Percentiles rank a stretch among this genome's conserved stretches.
Evolutionary conservation across 306 rosid genomes (phyloP).

Genomic region (Acacia melanoxylon): DNA sequence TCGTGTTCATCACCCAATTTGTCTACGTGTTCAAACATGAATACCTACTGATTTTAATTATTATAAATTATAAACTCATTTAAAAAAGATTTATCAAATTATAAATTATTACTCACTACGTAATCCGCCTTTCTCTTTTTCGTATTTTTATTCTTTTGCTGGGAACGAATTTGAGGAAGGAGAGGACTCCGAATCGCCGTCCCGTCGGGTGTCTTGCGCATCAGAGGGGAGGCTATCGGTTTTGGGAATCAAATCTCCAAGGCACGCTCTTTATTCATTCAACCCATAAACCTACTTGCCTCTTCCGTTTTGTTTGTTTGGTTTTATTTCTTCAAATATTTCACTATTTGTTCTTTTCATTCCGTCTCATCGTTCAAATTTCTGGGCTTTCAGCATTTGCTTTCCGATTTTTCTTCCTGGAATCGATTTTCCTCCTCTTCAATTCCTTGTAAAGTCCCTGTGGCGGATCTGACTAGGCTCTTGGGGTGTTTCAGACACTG

Average conservation of each 20-base stretch:
- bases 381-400: conserved; percentile 34
- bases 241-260: not conserved
- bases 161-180: not conserved
- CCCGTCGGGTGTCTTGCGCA: conserved; percentile 46
- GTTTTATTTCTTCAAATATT: not conserved
- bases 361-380: not conserved
- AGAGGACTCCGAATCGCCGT: conserved; percentile 37
- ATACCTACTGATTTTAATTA: too few relatives aligned
- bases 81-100: not conserved
- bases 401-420: conserved; percentile 16
- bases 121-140: not conserved
- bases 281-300: not conserved
- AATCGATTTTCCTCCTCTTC: conserved; percentile 29
- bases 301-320: not conserved
- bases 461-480: conserved; percentile 34
- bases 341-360: not conserved
- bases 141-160: not conserved
- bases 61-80: not conserved
- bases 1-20: not conserved
- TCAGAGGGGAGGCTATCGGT: conserved; percentile 37
- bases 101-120: not conserved
- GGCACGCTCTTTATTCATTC: conserved; percentile 17
- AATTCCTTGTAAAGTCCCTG: conserved; percentile 19
- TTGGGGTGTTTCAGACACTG: conserved; percentile 34
- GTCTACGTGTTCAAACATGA: not conserved